These are phyloP conservation scores for Yamadazyma insecticola DNA, from an alignment of 805 yeast genomes.

Conservation along the genomic window DNA sequence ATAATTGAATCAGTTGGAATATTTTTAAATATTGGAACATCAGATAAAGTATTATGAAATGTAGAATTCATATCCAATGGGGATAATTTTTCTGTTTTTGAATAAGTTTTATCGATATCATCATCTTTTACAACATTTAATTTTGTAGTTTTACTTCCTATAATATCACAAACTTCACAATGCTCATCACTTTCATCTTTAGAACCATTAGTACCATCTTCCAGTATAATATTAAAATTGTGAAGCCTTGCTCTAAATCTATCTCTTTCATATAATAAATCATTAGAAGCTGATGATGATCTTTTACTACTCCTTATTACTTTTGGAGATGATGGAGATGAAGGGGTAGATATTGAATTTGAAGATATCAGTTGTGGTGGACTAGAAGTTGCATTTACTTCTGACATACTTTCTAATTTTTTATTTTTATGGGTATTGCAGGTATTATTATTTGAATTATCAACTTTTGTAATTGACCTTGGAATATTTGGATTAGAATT, in stretches of 20 bases:
- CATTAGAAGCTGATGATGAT: slow-evolving; percentile 37
- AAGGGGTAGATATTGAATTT: too few species aligned
- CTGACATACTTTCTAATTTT: too few species aligned
- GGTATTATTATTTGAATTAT: too few species aligned
- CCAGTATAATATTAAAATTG: slow-evolving; percentile 20
- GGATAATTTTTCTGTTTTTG: slow-evolving; percentile 1
- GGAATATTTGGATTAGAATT: too few species aligned
- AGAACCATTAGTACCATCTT: too few species aligned
- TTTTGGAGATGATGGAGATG: too few species aligned
- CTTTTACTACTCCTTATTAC: slow-evolving; percentile 19
- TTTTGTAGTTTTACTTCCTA: slow-evolving; percentile 34
- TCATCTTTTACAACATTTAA: slow-evolving; percentile 16
- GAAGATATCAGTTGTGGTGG: too few species aligned
- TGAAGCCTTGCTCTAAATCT: slow-evolving; percentile 36
- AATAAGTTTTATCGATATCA: not conserved
- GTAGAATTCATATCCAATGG: slow-evolving; percentile 3
- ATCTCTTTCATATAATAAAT: slow-evolving; percentile 35
- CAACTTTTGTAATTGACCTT: too few species aligned
- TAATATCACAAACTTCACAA: slow-evolving; percentile 34
- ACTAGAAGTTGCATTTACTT: too few species aligned
- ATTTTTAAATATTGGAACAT: not conserved
- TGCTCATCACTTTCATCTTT: slow-evolving; percentile 4
- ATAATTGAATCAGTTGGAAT: slow-evolving; percentile 7
- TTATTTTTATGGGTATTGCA: too few species aligned
- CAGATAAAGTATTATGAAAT: slow-evolving; percentile 1